Conservation (phyloP, 2,329 filamentous ascomycete genomes). For the Colletotrichum navitas region DNA sequence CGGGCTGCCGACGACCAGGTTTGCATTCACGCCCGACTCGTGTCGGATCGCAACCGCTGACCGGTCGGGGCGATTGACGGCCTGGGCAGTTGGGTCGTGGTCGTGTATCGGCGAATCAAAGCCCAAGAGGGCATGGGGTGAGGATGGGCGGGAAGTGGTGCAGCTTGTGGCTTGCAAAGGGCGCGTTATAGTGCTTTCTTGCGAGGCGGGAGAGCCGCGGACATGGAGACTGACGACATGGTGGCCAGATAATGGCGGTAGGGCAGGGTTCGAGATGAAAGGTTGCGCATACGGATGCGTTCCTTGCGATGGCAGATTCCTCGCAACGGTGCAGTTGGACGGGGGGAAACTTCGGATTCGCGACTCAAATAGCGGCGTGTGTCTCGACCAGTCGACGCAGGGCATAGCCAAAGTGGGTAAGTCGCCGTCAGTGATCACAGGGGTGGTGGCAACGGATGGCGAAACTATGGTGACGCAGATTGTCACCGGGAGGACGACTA, state of each 20-base stretch:
- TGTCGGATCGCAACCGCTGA: slow-evolving; percentile 16
- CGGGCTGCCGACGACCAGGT: slow-evolving; percentile 5
- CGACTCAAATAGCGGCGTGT: slow-evolving; percentile 26
- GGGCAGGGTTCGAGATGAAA: slow-evolving; percentile 34
- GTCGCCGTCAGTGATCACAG: slow-evolving; percentile 24
- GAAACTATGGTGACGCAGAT: slow-evolving; percentile 31
- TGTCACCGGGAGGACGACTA: slow-evolving; percentile 25
- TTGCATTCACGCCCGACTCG: slow-evolving; percentile 30
- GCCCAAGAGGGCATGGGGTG: slow-evolving; percentile 20
- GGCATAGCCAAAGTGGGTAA: slow-evolving; percentile 35
- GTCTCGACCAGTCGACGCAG: slow-evolving; percentile 39
- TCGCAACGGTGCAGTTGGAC: slow-evolving; percentile 35
- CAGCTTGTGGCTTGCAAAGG: slow-evolving; percentile 21
- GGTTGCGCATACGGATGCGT: slow-evolving; percentile 28
- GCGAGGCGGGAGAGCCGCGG: slow-evolving; percentile 5
- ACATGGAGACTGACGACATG: slow-evolving; percentile 31
- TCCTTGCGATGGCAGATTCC: slow-evolving; percentile 19
- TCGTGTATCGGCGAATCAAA: slow-evolving; percentile 19
- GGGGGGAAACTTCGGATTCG: slow-evolving; percentile 30
- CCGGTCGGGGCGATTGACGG: slow-evolving; percentile 15
- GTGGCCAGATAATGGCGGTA: slow-evolving; percentile 29
- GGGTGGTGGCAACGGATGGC: slow-evolving; percentile 20
- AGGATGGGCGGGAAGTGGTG: slow-evolving; percentile 16
- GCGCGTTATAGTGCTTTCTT: slow-evolving; percentile 24
- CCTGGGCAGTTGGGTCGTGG: slow-evolving; percentile 21